phyloP scores from a whole-genome alignment of 768 basidiomycete genomes.

The Cyathus striatus region DNA sequence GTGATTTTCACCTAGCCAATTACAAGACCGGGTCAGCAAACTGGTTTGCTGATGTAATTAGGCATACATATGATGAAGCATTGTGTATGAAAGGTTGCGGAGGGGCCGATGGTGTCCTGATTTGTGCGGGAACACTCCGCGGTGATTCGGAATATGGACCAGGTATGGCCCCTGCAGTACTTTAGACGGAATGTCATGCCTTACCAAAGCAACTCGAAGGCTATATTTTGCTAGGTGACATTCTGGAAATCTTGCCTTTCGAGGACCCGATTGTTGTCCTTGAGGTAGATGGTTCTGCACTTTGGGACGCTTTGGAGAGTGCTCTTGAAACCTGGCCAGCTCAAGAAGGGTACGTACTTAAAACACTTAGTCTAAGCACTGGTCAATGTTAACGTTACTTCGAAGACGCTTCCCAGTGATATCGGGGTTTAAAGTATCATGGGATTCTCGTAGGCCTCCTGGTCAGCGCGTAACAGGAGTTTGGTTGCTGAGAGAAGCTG shows the following conservation, averaged over 20 bases:
- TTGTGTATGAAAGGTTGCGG: slow-evolving; percentile 50
- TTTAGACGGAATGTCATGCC: neutral
- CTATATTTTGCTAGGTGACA: slow-evolving; percentile 75
- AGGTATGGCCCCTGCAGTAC: slow-evolving; percentile 33
- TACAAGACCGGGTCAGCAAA: slow-evolving; percentile 64
- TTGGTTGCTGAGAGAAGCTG: slow-evolving; percentile 41
- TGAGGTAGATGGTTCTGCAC: slow-evolving; percentile 69
- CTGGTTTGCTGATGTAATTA: slow-evolving; percentile 82
- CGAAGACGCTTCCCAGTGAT: slow-evolving; percentile 82
- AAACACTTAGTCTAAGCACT: neutral
- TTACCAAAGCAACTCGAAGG: no score
- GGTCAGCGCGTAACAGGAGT: slow-evolving; percentile 72
- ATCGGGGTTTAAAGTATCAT: slow-evolving; percentile 77
- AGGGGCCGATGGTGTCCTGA: slow-evolving; percentile 76
- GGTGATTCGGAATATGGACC: slow-evolving; percentile 85
- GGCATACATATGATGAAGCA: slow-evolving; percentile 78
- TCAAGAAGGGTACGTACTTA: slow-evolving; percentile 72
- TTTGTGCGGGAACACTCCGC: slow-evolving; percentile 79
- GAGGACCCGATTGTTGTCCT: slow-evolving; percentile 81
- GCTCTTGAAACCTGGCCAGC: slow-evolving; percentile 77
- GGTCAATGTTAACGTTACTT: neutral
- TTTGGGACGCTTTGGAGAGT: slow-evolving; percentile 78
- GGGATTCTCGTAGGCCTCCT: slow-evolving; percentile 76
- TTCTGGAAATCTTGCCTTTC: slow-evolving; percentile 86
- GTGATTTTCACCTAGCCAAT: neutral